Percentiles rank a stretch among this genome's conserved stretches.
Conservation (phyloP, 257 asterid species). For the Fraxinus excelsior region DNA sequence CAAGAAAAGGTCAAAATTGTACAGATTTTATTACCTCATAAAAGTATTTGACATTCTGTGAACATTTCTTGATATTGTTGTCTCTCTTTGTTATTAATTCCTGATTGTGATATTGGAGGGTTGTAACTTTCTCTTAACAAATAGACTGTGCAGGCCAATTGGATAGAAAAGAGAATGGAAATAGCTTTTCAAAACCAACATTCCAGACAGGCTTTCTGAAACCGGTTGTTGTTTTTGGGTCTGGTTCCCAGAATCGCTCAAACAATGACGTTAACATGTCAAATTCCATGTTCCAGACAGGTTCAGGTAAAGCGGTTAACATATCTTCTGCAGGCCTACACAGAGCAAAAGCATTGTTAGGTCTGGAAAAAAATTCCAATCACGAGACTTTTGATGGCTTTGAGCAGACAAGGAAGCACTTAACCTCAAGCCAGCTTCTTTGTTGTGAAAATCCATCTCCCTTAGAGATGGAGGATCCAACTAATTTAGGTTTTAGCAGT, state of each 20-base stretch:
- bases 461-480: constrained; percentile 23
- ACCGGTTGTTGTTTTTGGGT: constrained; percentile 31
- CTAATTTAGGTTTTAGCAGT: constrained; percentile 34
- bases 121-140: constrained; percentile 14
- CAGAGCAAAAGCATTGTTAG: constrained; percentile 79
- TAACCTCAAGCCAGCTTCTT: constrained; percentile 34
- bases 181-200: constrained; percentile 30
- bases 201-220: constrained; percentile 27
- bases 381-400: constrained; percentile 36
- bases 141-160: constrained; percentile 48
- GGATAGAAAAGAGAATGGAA: constrained; percentile 40
- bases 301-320: constrained; percentile 73
- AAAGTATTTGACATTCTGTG: neutral
- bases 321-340: constrained; percentile 74
- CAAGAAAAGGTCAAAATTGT: neutral
- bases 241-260: constrained; percentile 34
- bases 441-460: constrained; percentile 33
- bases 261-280: constrained; percentile 28
- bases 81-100: neutral
- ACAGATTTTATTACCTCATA: neutral
- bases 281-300: constrained; percentile 63
- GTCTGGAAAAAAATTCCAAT: constrained; percentile 53
- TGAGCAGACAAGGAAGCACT: constrained; percentile 34
- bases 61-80: neutral
- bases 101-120: neutral